Evolutionary conservation across 2,329 filamentous ascomycete genomes (phyloP), one percentile per base, ranked within the genome.

Genomic region (Phyllosticta paracitricarpa): DNA sequence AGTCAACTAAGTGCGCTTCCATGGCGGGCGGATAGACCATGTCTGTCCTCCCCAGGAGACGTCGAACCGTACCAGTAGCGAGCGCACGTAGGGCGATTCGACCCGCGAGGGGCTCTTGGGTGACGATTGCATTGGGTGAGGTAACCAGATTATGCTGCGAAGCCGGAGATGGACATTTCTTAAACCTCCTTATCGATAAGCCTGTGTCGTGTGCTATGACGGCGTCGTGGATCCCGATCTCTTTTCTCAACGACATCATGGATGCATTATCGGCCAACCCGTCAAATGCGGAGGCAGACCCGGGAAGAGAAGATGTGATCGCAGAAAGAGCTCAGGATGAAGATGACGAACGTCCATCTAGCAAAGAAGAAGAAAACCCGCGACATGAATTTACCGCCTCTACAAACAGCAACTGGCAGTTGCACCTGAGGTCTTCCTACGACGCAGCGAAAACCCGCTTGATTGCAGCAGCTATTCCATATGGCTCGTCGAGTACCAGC

Each of bases 81-180:
- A 79, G 64, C 76, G 73, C 59, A 78, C 61, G 63, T 78, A 79
- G n/a, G 77, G 78, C 63, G 77, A 79, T 61, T 79, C 76, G 62
- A 77, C 67, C 72, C 73, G 75, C 66, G 69, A 65, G 51, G 64
- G 62, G 51, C 48, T 54, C 30, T 57, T 22, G 30, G 33, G 54
- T 51, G 61, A 53, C 51, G 61, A 53, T 35, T 52, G 54, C 61
- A 62, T 59, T 58, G 28, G 56, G 51, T 61, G 59, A 53, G 48
- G 54, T 25, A 10, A 54, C 12, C n/a, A 10, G 53, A n/a, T 25
- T 25, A 17, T 53, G 4, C 52, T 57, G 58, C 53, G 35, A 51
- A 28, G 40, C 25, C 58, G 58, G 53, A 26, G 35, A 30, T 30
- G 53, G 53, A 56, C 35, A 52, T 60, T 60, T 60, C 30, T 56